A percentile compares a stretch with the other conserved stretches of the same genome.
These are phyloP conservation scores for Phytopythium chamaehyphon DNA, from an alignment of 352 stramenopile species.

Conservation along the genomic window DNA sequence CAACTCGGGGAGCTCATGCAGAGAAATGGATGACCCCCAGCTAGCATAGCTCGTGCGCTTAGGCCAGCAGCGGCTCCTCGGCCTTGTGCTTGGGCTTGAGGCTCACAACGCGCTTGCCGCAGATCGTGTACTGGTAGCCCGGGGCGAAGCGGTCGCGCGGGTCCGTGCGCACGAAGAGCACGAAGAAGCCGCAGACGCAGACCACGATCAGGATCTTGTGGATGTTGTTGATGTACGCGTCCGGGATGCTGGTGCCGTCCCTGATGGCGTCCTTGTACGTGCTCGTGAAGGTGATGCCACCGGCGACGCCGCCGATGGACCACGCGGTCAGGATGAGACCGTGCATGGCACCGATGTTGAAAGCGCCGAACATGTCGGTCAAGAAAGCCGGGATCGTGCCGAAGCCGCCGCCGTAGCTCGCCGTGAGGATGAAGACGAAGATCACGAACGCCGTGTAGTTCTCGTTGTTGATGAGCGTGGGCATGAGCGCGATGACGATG, in stretches of 20 bases:
- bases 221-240: conserved; percentile 66
- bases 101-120: conserved; percentile 47
- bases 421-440: conserved; percentile 62
- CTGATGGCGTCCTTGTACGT: conserved; percentile 36
- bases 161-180: conserved; percentile 65
- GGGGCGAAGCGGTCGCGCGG: conserved; percentile 57
- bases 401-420: conserved; percentile 67
- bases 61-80: conserved; percentile 20
- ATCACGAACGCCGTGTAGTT: conserved; percentile 55
- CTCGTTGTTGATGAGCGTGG: conserved; percentile 46
- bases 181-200: conserved; percentile 43
- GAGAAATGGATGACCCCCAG: too few relatives aligned
- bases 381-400: conserved; percentile 70
- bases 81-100: conserved; percentile 41
- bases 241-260: conserved; percentile 24
- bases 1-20: too few relatives aligned
- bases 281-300: conserved; percentile 68
- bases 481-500: conserved; percentile 63
- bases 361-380: conserved; percentile 81
- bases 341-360: conserved; percentile 79
- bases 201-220: conserved; percentile 61
- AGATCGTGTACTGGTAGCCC: conserved; percentile 67
- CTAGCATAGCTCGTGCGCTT: not conserved
- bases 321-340: conserved; percentile 69
- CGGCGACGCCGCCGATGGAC: conserved; percentile 69